Evolutionary conservation across 164 flowering plant genomes (phyloP).

Genomic region (Buxus sempervirens): DNA sequence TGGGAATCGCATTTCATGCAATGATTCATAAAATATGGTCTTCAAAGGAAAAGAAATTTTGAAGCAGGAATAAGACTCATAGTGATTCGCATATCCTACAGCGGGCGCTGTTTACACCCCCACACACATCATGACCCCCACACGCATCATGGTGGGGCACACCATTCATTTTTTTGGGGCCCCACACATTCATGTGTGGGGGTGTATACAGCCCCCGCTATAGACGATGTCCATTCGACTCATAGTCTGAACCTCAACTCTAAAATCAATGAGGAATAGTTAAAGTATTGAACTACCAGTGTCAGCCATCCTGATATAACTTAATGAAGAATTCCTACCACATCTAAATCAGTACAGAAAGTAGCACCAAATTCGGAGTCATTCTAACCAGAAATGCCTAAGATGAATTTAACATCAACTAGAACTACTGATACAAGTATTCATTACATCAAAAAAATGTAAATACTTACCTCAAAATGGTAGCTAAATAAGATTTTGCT

Average conservation of each 20-base stretch:
- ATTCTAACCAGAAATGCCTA: not conserved
- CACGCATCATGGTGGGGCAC: too few species aligned
- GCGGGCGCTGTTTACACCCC: too few species aligned
- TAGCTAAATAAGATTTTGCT: slow-evolving; percentile 86
- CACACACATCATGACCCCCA: too few species aligned
- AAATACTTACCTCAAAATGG: slow-evolving; percentile 59
- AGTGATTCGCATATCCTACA: too few species aligned
- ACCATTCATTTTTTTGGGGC: too few species aligned
- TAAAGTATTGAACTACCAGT: not conserved
- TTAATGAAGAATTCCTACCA: not conserved
- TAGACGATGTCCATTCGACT: too few species aligned
- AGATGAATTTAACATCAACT: not conserved
- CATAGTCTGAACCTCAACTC: not conserved
- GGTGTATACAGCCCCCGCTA: too few species aligned
- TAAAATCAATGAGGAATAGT: not conserved
- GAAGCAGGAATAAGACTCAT: too few species aligned
- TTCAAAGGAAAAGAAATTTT: too few species aligned
- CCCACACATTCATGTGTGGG: too few species aligned
- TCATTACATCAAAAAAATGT: not conserved
- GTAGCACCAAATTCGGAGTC: not conserved
- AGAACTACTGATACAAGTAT: not conserved
- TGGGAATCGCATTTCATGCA: too few species aligned
- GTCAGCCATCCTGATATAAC: not conserved
- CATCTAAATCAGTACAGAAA: not conserved
- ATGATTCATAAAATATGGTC: too few species aligned